Percentiles rank a stretch among this genome's conserved stretches.
Evolutionary conservation across 306 rosid genomes (phyloP).

Genomic region (Hippophae tibetana): DNA sequence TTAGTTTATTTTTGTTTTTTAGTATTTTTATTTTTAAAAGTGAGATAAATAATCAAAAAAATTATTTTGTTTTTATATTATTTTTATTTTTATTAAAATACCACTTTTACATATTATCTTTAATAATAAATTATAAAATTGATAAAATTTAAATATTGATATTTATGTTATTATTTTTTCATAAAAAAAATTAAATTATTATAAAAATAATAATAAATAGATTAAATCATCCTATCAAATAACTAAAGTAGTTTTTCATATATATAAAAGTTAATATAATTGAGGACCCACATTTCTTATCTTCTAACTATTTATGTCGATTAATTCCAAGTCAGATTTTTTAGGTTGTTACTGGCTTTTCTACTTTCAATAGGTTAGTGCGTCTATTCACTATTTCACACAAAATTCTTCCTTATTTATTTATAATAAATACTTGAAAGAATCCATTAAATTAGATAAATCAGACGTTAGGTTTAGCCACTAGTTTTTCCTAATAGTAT

Average conservation of each 20-base stretch:
- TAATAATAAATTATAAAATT: neutral
- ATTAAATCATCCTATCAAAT: neutral
- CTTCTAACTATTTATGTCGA: conserved; percentile 24
- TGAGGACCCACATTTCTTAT: conserved; percentile 30
- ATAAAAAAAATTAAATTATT: conserved; percentile 37
- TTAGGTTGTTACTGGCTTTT: conserved; percentile 7
- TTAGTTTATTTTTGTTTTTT: no score
- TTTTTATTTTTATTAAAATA: conserved; percentile 1
- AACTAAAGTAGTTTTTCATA: conserved; percentile 3
- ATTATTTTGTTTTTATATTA: neutral
- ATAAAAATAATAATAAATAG: neutral
- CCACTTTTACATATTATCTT: conserved; percentile 1
- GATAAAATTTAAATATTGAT: no score
- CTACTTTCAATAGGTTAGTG: conserved; percentile 12
- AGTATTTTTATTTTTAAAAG: no score
- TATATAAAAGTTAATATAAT: conserved; percentile 1
- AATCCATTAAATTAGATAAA: no score
- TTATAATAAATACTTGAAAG: neutral
- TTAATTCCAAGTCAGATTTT: conserved; percentile 24
- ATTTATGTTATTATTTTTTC: neutral
- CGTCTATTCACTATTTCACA: conserved; percentile 35
- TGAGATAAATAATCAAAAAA: neutral
- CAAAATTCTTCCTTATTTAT: neutral
- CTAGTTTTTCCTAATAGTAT: no score
- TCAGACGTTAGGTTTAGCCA: no score